These are phyloP conservation scores for Scopulariopsis brevicaulis DNA, from an alignment of 2,329 filamentous ascomycete genomes.

Conservation along the genomic window DNA sequence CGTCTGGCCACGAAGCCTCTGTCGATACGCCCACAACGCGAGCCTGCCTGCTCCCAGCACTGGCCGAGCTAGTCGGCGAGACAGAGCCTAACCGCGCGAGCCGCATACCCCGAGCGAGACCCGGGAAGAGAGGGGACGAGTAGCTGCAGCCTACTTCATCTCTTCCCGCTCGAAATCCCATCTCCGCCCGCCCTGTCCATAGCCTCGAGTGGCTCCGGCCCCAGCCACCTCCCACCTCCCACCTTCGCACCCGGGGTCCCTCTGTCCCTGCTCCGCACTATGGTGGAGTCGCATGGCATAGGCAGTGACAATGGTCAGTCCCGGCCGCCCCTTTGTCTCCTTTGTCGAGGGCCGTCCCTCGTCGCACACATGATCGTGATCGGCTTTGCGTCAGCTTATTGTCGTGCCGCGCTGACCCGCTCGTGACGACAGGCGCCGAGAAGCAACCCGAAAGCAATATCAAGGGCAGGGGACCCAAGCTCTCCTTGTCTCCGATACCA, in stretches of 20 bases:
- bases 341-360: background rate
- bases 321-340: background rate
- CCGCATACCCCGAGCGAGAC: background rate
- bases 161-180: background rate
- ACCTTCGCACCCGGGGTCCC: background rate
- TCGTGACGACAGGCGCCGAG: constrained; percentile 6
- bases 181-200: background rate
- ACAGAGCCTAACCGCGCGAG: background rate
- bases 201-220: background rate
- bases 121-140: background rate
- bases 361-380: background rate
- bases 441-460: constrained; percentile 7
- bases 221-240: background rate
- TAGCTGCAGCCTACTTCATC: background rate
- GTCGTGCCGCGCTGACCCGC: background rate
- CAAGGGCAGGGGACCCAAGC: constrained; percentile 24
- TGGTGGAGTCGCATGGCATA: constrained; percentile 1
- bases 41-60: background rate
- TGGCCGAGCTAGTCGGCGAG: background rate
- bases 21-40: background rate
- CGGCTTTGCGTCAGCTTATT: constrained; percentile 2
- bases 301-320: constrained; percentile 3
- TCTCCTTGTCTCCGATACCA: constrained; percentile 37
- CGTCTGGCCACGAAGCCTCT: background rate
- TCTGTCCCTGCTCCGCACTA: constrained; percentile 1